These are phyloP conservation scores for Pleurozium schreberi DNA, from an alignment of 225 moss, liverwort and hornwort species.

Conservation along the genomic window DNA sequence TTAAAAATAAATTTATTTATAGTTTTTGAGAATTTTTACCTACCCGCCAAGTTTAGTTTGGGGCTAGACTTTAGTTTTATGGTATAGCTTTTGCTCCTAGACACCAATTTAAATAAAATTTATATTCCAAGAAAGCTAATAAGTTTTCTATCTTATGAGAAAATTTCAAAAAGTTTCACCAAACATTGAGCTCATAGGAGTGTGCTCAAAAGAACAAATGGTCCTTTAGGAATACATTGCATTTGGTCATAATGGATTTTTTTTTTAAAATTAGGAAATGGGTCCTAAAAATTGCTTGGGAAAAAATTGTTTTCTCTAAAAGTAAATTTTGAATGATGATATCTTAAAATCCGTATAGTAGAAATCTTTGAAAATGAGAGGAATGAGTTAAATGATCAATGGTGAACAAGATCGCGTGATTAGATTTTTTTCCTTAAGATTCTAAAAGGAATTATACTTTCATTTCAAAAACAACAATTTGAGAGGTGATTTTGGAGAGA, in stretches of 20 bases:
- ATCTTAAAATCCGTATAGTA: fast-evolving
- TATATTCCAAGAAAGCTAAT: too few relatives aligned
- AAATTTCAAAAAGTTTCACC: too few relatives aligned
- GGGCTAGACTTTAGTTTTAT: too few relatives aligned
- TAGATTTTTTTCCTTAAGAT: background rate
- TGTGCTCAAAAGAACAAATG: too few relatives aligned
- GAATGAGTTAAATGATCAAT: background rate
- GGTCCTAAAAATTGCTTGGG: fast-evolving
- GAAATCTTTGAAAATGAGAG: background rate
- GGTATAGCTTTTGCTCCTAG: too few relatives aligned
- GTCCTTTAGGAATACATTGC: too few relatives aligned
- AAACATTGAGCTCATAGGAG: too few relatives aligned
- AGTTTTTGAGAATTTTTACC: too few relatives aligned
- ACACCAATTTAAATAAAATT: too few relatives aligned
- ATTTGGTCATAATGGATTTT: background rate
- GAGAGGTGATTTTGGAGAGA: background rate
- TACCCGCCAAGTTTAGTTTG: too few relatives aligned
- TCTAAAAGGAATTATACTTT: background rate
- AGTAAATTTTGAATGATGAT: background rate
- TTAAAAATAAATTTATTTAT: too few relatives aligned
- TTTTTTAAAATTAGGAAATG: background rate
- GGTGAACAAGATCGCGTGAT: background rate
- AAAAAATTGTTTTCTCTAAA: background rate
- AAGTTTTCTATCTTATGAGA: too few relatives aligned
- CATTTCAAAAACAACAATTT: fast-evolving